Evolutionary conservation across 139 green algal genomes (phyloP).

Genomic region (Astrephomene gubernaculifera): DNA sequence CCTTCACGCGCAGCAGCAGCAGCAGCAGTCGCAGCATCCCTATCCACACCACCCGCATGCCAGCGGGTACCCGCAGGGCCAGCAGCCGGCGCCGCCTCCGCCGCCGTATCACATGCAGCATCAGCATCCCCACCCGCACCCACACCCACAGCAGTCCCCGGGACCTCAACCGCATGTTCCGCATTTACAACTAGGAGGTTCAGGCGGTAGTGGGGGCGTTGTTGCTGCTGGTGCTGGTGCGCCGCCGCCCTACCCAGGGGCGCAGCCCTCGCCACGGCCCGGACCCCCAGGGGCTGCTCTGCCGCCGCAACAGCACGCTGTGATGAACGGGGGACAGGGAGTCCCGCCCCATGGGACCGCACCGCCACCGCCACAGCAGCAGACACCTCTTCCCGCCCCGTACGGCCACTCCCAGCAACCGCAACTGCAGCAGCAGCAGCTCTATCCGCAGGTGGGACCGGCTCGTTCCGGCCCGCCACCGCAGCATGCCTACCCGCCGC

Average conservation of each 20-base stretch:
- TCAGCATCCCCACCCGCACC: background rate
- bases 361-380: no score
- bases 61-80: background rate
- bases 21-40: background rate
- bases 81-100: conserved; percentile 1
- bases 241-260: background rate
- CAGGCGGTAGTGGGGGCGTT: no score
- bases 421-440: background rate
- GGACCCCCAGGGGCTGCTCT: no score
- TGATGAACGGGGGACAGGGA: no score
- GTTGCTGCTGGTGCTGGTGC: background rate
- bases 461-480: no score
- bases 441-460: no score
- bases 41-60: background rate
- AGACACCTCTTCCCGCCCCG: no score
- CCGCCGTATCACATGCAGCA: background rate
- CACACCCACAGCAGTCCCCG: background rate
- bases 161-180: background rate
- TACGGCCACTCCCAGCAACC: no score
- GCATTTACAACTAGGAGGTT: no score
- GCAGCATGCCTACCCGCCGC: no score
- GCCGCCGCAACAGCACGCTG: no score
- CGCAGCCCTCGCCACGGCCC: background rate
- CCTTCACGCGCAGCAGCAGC: background rate
- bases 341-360: no score